Conservation (phyloP, 2,329 filamentous ascomycete species). For the Aspergillus udagawae region DNA sequence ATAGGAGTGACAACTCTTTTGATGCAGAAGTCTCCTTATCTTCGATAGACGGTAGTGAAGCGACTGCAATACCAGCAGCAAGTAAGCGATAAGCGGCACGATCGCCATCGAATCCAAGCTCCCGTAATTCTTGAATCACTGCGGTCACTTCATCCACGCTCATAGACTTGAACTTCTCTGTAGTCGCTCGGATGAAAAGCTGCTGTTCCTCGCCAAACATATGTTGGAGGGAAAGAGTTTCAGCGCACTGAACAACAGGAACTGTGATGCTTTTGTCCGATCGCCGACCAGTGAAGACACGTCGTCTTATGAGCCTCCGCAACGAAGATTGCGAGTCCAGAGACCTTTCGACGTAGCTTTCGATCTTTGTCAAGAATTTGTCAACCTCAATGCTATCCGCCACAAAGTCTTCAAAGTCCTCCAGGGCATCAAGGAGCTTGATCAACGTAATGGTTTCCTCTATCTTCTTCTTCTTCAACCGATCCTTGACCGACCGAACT, state of each 20-base stretch:
- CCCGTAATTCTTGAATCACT: slow-evolving; percentile 29
- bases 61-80: slow-evolving; percentile 33
- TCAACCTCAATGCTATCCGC: slow-evolving; percentile 31
- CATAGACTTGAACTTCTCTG: slow-evolving; percentile 33
- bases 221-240: slow-evolving; percentile 32
- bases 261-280: slow-evolving; percentile 23
- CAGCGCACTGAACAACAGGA: slow-evolving; percentile 30
- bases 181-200: slow-evolving; percentile 33
- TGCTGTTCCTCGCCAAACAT: slow-evolving; percentile 38
- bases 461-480: slow-evolving; percentile 31
- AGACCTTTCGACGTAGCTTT: slow-evolving; percentile 32
- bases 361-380: slow-evolving; percentile 34
- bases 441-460: slow-evolving; percentile 32
- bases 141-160: slow-evolving; percentile 24
- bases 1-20: slow-evolving; percentile 35
- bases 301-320: slow-evolving; percentile 29
- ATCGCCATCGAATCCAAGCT: slow-evolving; percentile 26
- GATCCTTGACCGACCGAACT: slow-evolving; percentile 32
- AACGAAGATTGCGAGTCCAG: slow-evolving; percentile 27
- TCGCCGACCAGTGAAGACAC: slow-evolving; percentile 29
- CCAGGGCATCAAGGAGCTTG: slow-evolving; percentile 35
- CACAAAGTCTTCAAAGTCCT: slow-evolving; percentile 38
- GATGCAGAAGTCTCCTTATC: slow-evolving; percentile 36
- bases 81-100: slow-evolving; percentile 31
- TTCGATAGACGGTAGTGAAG: slow-evolving; percentile 29